Base-by-base conservation (phyloP, 2,329 filamentous ascomycete species). In the Incumbomyces lentus region DNA sequence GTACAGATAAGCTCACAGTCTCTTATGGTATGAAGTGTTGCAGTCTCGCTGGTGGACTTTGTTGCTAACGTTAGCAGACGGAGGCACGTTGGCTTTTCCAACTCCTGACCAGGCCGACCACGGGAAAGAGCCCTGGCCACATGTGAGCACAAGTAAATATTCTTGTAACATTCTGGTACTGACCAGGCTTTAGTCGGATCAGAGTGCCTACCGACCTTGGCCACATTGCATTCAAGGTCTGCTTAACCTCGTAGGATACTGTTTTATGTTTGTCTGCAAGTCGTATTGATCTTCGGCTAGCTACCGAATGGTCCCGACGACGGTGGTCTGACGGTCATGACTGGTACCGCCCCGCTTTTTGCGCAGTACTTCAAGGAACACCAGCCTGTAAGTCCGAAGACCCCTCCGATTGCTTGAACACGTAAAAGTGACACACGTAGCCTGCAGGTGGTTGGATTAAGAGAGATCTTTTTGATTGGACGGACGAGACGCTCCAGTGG, bases 321-420 rank as follows among this genome's bases (percentile, higher is more conserved):
- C 45, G 70, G 70, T 13, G 70, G 69, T 1, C 52, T 74, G 7
- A 62, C 73, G 31, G 52, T 71, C 4, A 66, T 71, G 61, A 64
- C 66, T 26, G 69, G 69, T 3, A 66, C 63, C 5, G 52, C 60
- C 7, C 65, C 65, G 36, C 58, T 71, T 1, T 65, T 63, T 38
- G 62, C 71, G 37, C 59, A 70, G 50, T 73, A 70, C 61, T 72
- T 71, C 58, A 65, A 46, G 61, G 63, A 46, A 57, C 55, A 44
- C 57, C 60, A 41, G 53, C 35, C 18, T 48, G 43, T 40, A 55
- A 53, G 48, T 56, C 57, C 49, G 57, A 61, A 39, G 60, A 61
- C 48, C 60, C 61, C 10, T 12, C 59, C 62, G 6, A 58, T 61
- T 8, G 59, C 22, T 26, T 26, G 22, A 26, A 5, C 22, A 26